phyloP scores from a whole-genome alignment of 2,329 filamentous ascomycete species.

The Cryphonectria japonica region DNA sequence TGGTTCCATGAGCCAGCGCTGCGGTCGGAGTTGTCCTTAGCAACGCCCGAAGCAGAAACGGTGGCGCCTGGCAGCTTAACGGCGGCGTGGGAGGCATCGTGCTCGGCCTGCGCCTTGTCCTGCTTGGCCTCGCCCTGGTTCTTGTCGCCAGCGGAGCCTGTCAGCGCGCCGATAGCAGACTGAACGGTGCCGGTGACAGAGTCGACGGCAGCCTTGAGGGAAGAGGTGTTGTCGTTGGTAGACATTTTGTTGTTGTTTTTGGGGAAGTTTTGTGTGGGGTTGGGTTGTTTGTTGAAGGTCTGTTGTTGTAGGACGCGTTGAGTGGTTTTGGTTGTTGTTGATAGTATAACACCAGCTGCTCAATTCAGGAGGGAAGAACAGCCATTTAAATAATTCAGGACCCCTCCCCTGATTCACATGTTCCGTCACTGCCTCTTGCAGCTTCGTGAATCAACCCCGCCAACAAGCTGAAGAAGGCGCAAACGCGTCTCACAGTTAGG shows the following conservation, averaged over 20 bases:
- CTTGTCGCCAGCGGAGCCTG: constrained; percentile 72
- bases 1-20: constrained; percentile 80
- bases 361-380: background rate
- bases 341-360: background rate
- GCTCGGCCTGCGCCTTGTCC: constrained; percentile 66
- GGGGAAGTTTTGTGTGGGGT: constrained; percentile 22
- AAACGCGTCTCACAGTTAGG: background rate
- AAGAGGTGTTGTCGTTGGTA: constrained; percentile 63
- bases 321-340: constrained; percentile 13
- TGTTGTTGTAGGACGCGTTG: background rate
- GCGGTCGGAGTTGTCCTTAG: constrained; percentile 74
- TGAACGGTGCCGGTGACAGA: constrained; percentile 74
- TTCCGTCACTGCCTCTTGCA: background rate
- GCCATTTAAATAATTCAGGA: constrained; percentile 8
- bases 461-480: background rate
- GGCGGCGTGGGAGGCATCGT: constrained; percentile 75
- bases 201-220: constrained; percentile 78
- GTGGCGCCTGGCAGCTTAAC: constrained; percentile 74
- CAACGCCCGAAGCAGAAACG: constrained; percentile 70
- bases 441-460: background rate
- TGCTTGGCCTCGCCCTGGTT: constrained; percentile 67
- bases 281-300: constrained; percentile 35
- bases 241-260: constrained; percentile 42
- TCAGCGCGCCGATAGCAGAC: constrained; percentile 71
- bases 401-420: background rate